phyloP scores from a whole-genome alignment of 306 rosid species.

The Castanopsis chinensis region DNA sequence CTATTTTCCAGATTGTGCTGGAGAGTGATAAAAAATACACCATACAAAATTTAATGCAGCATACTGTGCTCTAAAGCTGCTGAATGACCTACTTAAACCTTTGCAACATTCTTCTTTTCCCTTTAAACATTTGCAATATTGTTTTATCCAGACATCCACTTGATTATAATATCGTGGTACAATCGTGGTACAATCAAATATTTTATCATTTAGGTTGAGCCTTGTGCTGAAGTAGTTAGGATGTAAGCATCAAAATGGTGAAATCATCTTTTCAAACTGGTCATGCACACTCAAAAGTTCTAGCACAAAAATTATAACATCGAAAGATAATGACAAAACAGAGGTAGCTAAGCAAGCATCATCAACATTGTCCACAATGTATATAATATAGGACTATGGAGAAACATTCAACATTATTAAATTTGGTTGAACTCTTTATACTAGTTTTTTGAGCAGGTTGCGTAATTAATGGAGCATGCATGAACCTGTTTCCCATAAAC shows the following conservation, averaged over 20 bases:
- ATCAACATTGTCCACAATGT: slow-evolving; percentile 20
- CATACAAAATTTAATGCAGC: background rate
- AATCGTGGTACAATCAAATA: slow-evolving; percentile 24
- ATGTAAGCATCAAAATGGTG: slow-evolving; percentile 50
- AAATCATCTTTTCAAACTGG: slow-evolving; percentile 39
- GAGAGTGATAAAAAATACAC: background rate
- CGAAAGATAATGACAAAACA: slow-evolving; percentile 43
- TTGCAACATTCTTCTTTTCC: slow-evolving; percentile 17
- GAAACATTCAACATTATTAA: slow-evolving; percentile 8
- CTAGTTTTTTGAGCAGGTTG: slow-evolving; percentile 5
- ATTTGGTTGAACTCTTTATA: slow-evolving; percentile 2
- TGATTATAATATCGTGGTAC: slow-evolving; percentile 23
- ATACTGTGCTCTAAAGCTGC: background rate
- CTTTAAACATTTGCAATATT: slow-evolving; percentile 27
- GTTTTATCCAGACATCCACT: slow-evolving; percentile 8
- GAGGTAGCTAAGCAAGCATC: slow-evolving; percentile 29
- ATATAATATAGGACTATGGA: slow-evolving; percentile 15
- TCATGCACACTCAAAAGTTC: slow-evolving; percentile 29
- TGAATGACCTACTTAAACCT: slow-evolving; percentile 18
- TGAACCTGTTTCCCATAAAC: slow-evolving; percentile 21
- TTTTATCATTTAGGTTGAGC: slow-evolving; percentile 32
- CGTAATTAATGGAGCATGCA: slow-evolving; percentile 19
- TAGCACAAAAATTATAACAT: slow-evolving; percentile 20
- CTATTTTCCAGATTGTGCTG: background rate
- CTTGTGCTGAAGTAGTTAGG: slow-evolving; percentile 51